Conservation (phyloP, 1,284 basidiomycete genomes). For the Takashimella tepidaria region DNA sequence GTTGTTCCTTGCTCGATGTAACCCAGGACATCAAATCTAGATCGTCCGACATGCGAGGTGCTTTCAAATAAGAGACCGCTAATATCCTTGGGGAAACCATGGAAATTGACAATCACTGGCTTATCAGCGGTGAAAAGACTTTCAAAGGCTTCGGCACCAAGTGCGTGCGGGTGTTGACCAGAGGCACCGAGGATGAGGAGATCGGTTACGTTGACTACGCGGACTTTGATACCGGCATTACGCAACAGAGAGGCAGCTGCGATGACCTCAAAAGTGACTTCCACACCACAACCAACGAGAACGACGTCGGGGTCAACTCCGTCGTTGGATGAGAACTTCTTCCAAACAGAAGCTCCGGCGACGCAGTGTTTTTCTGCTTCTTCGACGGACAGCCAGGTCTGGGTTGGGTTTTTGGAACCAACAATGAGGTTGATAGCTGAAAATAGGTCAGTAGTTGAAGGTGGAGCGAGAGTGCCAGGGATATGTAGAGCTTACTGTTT, state of each 20-base stretch:
- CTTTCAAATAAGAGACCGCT: conserved; percentile 45
- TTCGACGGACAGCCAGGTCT: conserved; percentile 44
- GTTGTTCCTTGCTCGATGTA: conserved; percentile 52
- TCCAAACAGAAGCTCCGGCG: conserved; percentile 57
- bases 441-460: conserved; percentile 11
- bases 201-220: conserved; percentile 4
- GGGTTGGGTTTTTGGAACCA: conserved; percentile 66
- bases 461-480: too few relatives aligned
- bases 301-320: conserved; percentile 53
- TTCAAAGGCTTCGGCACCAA: conserved; percentile 60
- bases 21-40: conserved; percentile 46
- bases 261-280: conserved; percentile 51
- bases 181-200: neutral
- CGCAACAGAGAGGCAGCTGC: conserved; percentile 68
- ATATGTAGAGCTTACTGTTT: conserved; percentile 58
- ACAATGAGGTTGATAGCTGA: conserved; percentile 57
- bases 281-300: conserved; percentile 50
- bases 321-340: conserved; percentile 49
- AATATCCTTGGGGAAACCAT: conserved; percentile 54
- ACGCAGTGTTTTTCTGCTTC: conserved; percentile 62
- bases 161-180: conserved; percentile 41
- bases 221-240: conserved; percentile 46
- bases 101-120: conserved; percentile 75
- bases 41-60: conserved; percentile 41
- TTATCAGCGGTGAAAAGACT: conserved; percentile 66